Conservation (phyloP, 2,329 filamentous ascomycete genomes). For the Plectosphaerella plurivora region DNA sequence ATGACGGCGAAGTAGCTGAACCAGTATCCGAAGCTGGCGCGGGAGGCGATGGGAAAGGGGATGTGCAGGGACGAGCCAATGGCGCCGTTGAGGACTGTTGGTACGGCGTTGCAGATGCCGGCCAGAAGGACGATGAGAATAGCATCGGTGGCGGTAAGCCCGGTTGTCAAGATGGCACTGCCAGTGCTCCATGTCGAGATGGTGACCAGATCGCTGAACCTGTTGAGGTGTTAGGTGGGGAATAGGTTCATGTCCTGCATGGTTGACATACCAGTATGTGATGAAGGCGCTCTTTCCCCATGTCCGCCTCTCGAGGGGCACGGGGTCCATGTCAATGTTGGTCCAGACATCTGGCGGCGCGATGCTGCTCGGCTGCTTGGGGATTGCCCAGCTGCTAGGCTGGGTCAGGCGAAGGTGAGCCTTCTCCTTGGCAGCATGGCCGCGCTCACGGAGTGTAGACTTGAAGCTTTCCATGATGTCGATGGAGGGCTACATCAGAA, state of each 20-base stretch:
- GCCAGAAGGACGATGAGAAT: slow-evolving; percentile 43
- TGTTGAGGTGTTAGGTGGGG: slow-evolving; percentile 19
- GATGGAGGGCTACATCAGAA: background rate
- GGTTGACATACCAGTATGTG: slow-evolving; percentile 19
- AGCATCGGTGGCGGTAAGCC: slow-evolving; percentile 38
- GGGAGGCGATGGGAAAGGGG: slow-evolving; percentile 35
- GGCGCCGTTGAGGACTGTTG: slow-evolving; percentile 38
- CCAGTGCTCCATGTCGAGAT: slow-evolving; percentile 22
- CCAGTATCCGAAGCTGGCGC: slow-evolving; percentile 35
- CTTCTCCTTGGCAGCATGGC: slow-evolving; percentile 1
- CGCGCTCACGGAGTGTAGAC: background rate
- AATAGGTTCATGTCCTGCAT: no score
- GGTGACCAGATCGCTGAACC: slow-evolving; percentile 39
- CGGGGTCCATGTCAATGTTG: slow-evolving; percentile 39
- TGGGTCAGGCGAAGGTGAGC: slow-evolving; percentile 1
- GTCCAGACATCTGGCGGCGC: slow-evolving; percentile 21
- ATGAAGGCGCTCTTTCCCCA: slow-evolving; percentile 39
- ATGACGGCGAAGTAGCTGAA: slow-evolving; percentile 29
- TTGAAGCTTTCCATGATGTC: background rate
- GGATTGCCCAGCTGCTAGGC: slow-evolving; percentile 6
- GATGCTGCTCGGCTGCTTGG: slow-evolving; percentile 11
- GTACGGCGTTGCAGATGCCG: slow-evolving; percentile 38
- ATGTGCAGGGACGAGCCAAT: slow-evolving; percentile 26
- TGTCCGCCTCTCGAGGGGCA: slow-evolving; percentile 36
- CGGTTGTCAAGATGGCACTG: slow-evolving; percentile 22